phyloP scores from a whole-genome alignment of 1,284 basidiomycete genomes.

The Cutaneotrichosporon cavernicola region DNA sequence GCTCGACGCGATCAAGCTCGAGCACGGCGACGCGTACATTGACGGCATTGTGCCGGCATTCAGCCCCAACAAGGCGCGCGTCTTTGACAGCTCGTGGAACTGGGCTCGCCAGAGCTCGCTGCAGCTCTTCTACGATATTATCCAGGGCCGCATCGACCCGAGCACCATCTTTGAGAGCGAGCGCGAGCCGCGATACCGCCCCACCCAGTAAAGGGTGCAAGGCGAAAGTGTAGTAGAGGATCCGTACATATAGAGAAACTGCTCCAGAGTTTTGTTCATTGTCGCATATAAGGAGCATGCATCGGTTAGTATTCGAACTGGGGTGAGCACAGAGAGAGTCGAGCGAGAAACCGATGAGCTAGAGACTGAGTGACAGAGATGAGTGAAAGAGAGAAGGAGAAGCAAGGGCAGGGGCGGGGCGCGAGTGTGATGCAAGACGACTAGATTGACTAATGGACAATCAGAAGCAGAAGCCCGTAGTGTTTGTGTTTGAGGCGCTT shows the following conservation, averaged over 20 bases:
- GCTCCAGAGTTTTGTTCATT: conserved; percentile 22
- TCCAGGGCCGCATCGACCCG: conserved; percentile 68
- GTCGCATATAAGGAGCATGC: conserved; percentile 28
- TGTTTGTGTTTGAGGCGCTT: too few relatives aligned
- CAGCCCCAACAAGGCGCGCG: conserved; percentile 90
- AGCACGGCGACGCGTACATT: conserved; percentile 86
- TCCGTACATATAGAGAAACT: conserved; percentile 16
- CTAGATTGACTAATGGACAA: too few relatives aligned
- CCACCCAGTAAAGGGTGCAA: conserved; percentile 9
- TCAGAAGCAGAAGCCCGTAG: too few relatives aligned
- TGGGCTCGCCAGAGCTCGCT: conserved; percentile 97
- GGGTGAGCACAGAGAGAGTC: neutral
- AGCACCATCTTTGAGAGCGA: conserved; percentile 42
- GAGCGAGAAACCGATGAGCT: too few relatives aligned
- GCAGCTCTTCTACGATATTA: conserved; percentile 95
- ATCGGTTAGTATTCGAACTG: conserved; percentile 15
- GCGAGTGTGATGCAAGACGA: too few relatives aligned
- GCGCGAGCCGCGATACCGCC: conserved; percentile 36
- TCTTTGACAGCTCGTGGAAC: conserved; percentile 98
- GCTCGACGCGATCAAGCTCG: conserved; percentile 71
- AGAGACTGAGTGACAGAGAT: neutral
- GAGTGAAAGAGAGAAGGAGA: neutral
- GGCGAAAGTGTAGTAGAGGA: conserved; percentile 7
- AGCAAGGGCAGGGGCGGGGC: too few relatives aligned
- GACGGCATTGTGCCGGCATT: conserved; percentile 93